Evolutionary conservation across 2,329 filamentous ascomycete genomes (phyloP).

Genomic region (Pseudogymnoascus sp.): DNA sequence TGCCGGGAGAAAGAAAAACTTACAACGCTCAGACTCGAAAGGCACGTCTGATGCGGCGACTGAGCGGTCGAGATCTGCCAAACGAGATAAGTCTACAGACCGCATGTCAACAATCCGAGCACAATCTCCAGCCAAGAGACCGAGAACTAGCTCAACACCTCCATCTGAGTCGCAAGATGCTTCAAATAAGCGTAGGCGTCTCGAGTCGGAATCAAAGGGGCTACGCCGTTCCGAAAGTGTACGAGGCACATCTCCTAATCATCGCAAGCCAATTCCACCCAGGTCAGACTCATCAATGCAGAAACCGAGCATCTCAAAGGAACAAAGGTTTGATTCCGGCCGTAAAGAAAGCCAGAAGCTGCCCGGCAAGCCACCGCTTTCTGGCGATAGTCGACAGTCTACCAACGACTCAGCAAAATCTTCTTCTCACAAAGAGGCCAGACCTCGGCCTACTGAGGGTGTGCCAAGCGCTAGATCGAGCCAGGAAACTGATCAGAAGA

Average conservation of each 20-base stretch:
- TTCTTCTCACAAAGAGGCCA: constrained; percentile 12
- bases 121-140: constrained; percentile 50
- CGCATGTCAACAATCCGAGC: constrained; percentile 40
- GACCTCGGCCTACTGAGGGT: constrained; percentile 2
- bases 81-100: constrained; percentile 55
- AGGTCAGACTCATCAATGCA: background rate
- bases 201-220: constrained; percentile 39
- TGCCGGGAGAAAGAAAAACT: background rate
- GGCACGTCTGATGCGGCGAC: constrained; percentile 16
- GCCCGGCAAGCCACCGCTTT: constrained; percentile 15
- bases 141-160: constrained; percentile 44
- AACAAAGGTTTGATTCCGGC: background rate
- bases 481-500: background rate
- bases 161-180: constrained; percentile 48
- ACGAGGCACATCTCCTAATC: constrained; percentile 24
- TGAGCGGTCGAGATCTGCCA: constrained; percentile 53
- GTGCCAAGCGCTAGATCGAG: constrained; percentile 8
- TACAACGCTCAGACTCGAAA: constrained; percentile 1
- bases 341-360: constrained; percentile 11
- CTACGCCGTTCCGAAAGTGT: constrained; percentile 19
- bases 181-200: constrained; percentile 48
- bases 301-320: background rate
- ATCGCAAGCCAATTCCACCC: constrained; percentile 4
- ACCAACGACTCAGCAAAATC: constrained; percentile 3
- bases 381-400: constrained; percentile 14